Base-by-base conservation (phyloP, 2,329 filamentous ascomycete species). In the Cladosporium oxysporum region DNA sequence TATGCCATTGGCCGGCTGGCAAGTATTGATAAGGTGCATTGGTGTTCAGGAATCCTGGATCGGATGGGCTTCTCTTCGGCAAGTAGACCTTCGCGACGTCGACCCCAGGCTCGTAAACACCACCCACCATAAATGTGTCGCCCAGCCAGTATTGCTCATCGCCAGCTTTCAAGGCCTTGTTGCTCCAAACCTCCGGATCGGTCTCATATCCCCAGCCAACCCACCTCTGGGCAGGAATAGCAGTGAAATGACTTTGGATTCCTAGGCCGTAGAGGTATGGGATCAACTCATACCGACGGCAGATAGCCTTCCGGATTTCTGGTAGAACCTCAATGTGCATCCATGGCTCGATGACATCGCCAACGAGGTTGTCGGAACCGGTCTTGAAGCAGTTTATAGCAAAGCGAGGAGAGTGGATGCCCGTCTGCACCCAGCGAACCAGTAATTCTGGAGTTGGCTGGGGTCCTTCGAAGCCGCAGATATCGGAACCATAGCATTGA, bases 341-440 rank as follows among this genome's bases (percentile, higher is more conserved):
- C 88, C 89, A 92, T 0, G 90, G 90, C 78, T 91, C 89, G 66
- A 92, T 92, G 0, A 92, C 89, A 41, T 90, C 89, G 8, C 90
- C 90, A 28, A 90, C 82, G 0, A 82, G 81, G 71, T 88, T 91
- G 76, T 91, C 87, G 0, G 85, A 83, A 0, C 84, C 85, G 0
- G 90, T 92, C 79, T 92, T 92, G 84, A 89, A 91, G 76, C 90
- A 92, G 76, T 92, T 92, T 79, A 91, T 91, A 12, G 90, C 88
- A 71, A 92, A 91, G 0, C 90, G 86, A 0, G 87, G 84, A 1
- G 88, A 89, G 77, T 91, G 85, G 67, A 88, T 85, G 6, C 89
- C 90, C 1, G 90, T 83, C 72, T 92, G 90, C 14, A 91, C 82
- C 90, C 90, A 92, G 33, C 90, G 86, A 2, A 91, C 84, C 0